Conservation (phyloP, 176 grass and related monocot species). For the Echinochloa phyllopogon region DNA sequence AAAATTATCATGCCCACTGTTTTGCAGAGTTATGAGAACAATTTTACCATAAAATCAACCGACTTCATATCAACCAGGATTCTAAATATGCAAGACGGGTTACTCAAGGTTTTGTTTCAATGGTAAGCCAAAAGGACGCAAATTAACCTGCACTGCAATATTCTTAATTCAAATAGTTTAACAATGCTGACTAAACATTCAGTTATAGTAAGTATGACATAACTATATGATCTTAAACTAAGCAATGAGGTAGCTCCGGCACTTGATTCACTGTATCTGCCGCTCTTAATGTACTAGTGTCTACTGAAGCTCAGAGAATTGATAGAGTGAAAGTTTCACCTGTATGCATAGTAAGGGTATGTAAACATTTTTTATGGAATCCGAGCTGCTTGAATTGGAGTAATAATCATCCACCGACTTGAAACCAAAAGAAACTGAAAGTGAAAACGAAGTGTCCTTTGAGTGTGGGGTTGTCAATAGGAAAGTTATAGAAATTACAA, state of each 20-base stretch:
- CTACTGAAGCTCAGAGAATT: slow-evolving; percentile 18
- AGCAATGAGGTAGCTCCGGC: slow-evolving; percentile 7
- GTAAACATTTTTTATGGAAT: slow-evolving; percentile 81
- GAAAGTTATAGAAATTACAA: not conserved
- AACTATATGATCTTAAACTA: not conserved
- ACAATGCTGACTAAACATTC: not conserved
- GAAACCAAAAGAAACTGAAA: slow-evolving; percentile 98
- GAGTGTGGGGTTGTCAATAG: slow-evolving; percentile 19
- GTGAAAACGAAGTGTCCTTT: slow-evolving; percentile 16
- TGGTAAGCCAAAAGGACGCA: not conserved
- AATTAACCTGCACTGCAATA: not conserved
- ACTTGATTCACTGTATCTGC: not conserved
- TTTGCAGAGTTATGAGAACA: not conserved
- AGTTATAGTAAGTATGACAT: not conserved
- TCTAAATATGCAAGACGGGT: slow-evolving; percentile 25
- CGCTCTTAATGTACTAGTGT: slow-evolving; percentile 13
- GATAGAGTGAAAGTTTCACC: slow-evolving; percentile 53
- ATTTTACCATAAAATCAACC: not conserved
- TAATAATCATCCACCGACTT: slow-evolving; percentile 99
- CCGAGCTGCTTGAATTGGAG: slow-evolving; percentile 89
- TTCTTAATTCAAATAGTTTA: slow-evolving; percentile 3
- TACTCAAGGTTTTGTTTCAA: not conserved
- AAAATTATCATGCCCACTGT: not conserved
- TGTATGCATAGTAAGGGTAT: slow-evolving; percentile 97
- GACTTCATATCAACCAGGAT: slow-evolving; percentile 24